Conservation (phyloP, 768 basidiomycete species). For the Termitomyces sp. region DNA sequence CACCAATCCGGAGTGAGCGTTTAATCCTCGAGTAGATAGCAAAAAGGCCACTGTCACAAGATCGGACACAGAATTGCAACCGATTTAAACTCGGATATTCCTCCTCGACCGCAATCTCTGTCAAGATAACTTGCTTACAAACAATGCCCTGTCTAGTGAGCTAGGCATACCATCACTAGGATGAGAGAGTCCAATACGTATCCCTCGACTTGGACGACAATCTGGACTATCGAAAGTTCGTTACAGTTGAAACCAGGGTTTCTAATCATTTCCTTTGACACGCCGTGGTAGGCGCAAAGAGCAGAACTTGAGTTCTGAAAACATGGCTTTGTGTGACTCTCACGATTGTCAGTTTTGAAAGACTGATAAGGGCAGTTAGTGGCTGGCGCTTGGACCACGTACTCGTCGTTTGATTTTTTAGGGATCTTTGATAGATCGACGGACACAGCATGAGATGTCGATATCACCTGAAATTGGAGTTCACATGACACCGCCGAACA, state of each 20-base stretch:
- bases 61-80: not conserved
- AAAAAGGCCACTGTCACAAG: not conserved
- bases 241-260: no score
- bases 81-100: no score
- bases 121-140: not conserved
- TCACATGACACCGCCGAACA: no score
- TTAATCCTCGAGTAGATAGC: not conserved
- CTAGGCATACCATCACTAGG: no score
- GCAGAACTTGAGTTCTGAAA: no score
- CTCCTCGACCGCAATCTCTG: not conserved
- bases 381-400: not conserved
- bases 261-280: no score
- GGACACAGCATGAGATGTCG: not conserved
- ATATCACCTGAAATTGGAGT: not conserved
- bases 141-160: no score
- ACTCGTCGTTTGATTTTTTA: not conserved
- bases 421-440: not conserved
- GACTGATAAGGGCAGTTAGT: not conserved
- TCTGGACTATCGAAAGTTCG: no score
- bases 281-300: not conserved
- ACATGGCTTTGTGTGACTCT: no score
- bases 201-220: no score
- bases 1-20: not conserved
- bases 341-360: not conserved
- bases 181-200: no score